Evolutionary conservation across 441 rosid species (phyloP).

Genomic region (Mallotus japonicus): DNA sequence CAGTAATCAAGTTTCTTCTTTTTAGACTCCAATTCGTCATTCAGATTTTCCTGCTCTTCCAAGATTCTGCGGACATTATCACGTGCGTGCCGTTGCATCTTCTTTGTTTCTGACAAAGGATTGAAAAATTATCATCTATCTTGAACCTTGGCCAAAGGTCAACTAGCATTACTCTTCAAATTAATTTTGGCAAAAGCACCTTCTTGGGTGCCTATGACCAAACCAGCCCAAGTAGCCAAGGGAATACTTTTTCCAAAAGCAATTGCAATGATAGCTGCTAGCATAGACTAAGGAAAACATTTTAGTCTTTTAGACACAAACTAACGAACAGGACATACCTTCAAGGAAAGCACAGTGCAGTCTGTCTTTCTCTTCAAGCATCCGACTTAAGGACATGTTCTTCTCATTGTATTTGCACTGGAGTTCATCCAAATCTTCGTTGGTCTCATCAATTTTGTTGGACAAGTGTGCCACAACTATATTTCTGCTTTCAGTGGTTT

Average conservation of each 20-base stretch:
- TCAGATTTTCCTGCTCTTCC: conserved; percentile 61
- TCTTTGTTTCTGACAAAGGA: conserved; percentile 60
- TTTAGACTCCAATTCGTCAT: conserved; percentile 52
- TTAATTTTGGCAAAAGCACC: background rate
- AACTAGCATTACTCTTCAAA: background rate
- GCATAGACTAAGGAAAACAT: background rate
- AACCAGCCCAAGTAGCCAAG: background rate
- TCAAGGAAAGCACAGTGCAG: conserved; percentile 58
- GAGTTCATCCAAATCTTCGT: conserved; percentile 51
- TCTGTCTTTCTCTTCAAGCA: conserved; percentile 69
- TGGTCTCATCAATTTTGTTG: conserved; percentile 50
- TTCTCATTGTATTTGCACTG: conserved; percentile 55
- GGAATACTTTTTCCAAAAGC: background rate
- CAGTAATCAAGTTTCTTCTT: conserved; percentile 50
- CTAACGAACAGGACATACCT: conserved; percentile 44
- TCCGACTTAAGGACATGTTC: conserved; percentile 47
- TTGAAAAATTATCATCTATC: conserved; percentile 5
- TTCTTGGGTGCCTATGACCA: background rate
- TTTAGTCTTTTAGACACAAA: background rate
- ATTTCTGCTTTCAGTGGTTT: conserved; percentile 34
- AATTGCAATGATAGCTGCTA: background rate
- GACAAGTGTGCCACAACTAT: conserved; percentile 52
- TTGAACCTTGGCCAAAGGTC: background rate
- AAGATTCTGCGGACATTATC: conserved; percentile 54
- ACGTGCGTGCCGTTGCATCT: conserved; percentile 64